Percentiles rank a stretch among this genome's conserved stretches.
Conservation (phyloP, 176 grass and related monocot genomes). For the Calamus simplicifolius region DNA sequence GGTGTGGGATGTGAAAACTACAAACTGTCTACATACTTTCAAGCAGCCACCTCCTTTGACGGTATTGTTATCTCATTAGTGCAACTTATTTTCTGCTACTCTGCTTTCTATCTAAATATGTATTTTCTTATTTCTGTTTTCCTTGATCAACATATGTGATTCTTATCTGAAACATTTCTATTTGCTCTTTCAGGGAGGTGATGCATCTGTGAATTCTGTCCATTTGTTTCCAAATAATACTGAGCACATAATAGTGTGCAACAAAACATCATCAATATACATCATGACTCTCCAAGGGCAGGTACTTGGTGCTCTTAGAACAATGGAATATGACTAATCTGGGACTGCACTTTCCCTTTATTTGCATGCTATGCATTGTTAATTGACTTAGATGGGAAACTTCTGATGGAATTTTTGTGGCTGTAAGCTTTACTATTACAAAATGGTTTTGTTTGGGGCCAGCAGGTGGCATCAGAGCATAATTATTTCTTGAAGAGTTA, state of each 20-base stretch:
- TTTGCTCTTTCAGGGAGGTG: constrained; percentile 63
- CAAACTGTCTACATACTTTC: constrained; percentile 95
- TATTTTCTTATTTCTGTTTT: background rate
- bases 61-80: constrained; percentile 33
- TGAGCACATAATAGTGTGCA: constrained; percentile 94
- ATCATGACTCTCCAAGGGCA: constrained; percentile 97
- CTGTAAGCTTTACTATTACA: no score
- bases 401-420: no score
- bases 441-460: no score
- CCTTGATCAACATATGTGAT: background rate
- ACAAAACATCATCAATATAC: constrained; percentile 83
- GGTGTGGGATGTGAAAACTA: constrained; percentile 97
- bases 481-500: no score
- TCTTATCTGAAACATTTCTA: background rate
- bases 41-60: constrained; percentile 90
- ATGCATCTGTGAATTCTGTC: constrained; percentile 84
- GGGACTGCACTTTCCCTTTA: no score
- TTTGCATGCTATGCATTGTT: background rate
- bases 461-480: no score
- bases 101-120: constrained; percentile 15
- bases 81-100: background rate
- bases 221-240: constrained; percentile 90
- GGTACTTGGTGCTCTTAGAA: constrained; percentile 26
- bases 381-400: no score
- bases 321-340: no score